These are phyloP conservation scores for cucumber (Cucumis sativus) DNA, from an alignment of 306 rosid species.

Conservation along the genomic window DNA sequence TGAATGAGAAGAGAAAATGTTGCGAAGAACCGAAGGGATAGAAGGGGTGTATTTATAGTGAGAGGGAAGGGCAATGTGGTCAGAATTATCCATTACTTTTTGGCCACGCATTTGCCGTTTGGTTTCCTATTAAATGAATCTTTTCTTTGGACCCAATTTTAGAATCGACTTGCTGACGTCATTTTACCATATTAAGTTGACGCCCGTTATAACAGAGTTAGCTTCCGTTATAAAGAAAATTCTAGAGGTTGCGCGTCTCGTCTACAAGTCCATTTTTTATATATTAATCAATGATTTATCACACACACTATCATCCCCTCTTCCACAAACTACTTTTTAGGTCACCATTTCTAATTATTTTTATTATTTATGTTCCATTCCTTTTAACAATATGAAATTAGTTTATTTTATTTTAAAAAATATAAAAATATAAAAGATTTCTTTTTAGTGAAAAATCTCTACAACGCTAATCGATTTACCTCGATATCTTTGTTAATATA, in stretches of 20 bases:
- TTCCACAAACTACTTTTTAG: too few species aligned
- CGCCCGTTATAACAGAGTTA: not conserved
- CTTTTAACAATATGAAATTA: too few species aligned
- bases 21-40: rapidly evolving
- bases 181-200: not conserved
- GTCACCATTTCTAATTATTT: too few species aligned
- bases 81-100: not conserved
- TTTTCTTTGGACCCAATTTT: not conserved
- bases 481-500: too few species aligned
- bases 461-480: too few species aligned
- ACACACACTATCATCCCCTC: too few species aligned
- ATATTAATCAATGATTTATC: too few species aligned
- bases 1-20: not conserved
- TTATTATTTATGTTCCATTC: too few species aligned
- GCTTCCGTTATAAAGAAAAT: not conserved
- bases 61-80: not conserved
- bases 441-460: too few species aligned
- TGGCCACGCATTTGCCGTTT: not conserved
- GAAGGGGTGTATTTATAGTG: not conserved
- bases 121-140: not conserved
- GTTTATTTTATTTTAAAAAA: too few species aligned
- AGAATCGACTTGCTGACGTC: not conserved
- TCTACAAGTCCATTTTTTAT: too few species aligned
- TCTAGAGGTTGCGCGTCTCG: not conserved
- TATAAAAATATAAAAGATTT: too few species aligned